Conservation (phyloP, 2,329 filamentous ascomycete species). For the Ceratocystis cubensis region DNA sequence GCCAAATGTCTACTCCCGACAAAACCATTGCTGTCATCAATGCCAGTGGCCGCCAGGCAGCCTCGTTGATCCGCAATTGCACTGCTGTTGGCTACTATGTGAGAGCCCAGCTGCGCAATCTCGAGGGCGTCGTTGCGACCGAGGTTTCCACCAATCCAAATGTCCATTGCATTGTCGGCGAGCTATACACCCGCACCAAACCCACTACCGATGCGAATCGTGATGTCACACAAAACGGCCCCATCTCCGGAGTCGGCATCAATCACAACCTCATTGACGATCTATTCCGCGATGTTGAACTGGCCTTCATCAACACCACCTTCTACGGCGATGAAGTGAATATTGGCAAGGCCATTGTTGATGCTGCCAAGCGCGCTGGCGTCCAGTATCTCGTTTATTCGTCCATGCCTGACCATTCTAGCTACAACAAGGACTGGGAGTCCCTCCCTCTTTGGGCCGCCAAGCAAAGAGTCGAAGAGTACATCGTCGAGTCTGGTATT, state of each 20-base stretch:
- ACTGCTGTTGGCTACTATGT: conserved; percentile 89
- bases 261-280: conserved; percentile 60
- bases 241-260: conserved; percentile 51
- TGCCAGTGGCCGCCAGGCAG: conserved; percentile 87
- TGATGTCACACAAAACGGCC: conserved; percentile 57
- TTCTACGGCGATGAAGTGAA: conserved; percentile 90
- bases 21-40: conserved; percentile 93
- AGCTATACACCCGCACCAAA: conserved; percentile 46
- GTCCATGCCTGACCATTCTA: conserved; percentile 88
- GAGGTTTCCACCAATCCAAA: conserved; percentile 76
- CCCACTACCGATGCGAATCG: conserved; percentile 36
- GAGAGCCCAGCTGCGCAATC: conserved; percentile 77
- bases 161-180: conserved; percentile 51
- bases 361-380: conserved; percentile 72
- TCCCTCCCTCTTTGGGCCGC: conserved; percentile 80
- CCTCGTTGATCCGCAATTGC: conserved; percentile 86
- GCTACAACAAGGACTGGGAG: conserved; percentile 64
- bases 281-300: conserved; percentile 70
- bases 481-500: conserved; percentile 68
- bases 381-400: conserved; percentile 92
- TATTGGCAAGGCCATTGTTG: conserved; percentile 77
- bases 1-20: conserved; percentile 45
- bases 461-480: conserved; percentile 87
- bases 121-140: conserved; percentile 74
- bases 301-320: conserved; percentile 96